Base-by-base conservation (phyloP, 2,329 filamentous ascomycete species). In the Alternaria triticina region DNA sequence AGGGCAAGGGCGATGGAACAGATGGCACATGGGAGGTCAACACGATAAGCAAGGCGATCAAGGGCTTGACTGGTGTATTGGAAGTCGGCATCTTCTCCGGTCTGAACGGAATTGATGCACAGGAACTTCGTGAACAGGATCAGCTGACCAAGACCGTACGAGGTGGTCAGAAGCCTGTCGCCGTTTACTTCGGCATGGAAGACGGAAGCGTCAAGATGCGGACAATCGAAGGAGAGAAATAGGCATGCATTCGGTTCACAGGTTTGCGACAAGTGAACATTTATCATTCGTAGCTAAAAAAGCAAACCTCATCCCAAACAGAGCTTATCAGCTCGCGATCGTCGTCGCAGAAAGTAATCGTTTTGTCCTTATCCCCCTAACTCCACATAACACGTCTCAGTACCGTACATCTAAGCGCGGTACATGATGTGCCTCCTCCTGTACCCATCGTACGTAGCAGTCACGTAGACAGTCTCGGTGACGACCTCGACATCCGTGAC, bases 21-120 rank as follows among this genome's bases (percentile, higher is more conserved):
- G 84, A 88, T 65, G 91, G 93, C 15, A 82, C 87, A 44, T 97
- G 94, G 93, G 92, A 95, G 68, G 92, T 97, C 6, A 87, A 90
- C 67, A 85, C 85, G 36, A 84, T 99, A 54, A 90, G 92, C 8
- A 85, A 86, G 67, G 86, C 87, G 72, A 90, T 98, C 75, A 93
- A 96, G 79, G 85, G 86, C 69, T 91, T 97, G 68, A 90, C 91
- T 1, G 96, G 96, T 54, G 93, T 99, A 9, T 85, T 97, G 57
- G 96, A 97, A 77, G 94, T 96, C 27, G 96, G 96, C 13, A 86
- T 99, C 49, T 99, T 99, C 83, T 88, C 89, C 45, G 95, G 95
- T 4, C 77, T 89, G 73, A 94, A 95, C 64, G 95, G 95, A 0
- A 83, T 88, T 15, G 85, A 96, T 78, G 87, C 88, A 33, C 77